Evolutionary conservation across 106 monocot species (phyloP), one percentile per base, ranked within the genome.

Genomic region (Dioscorea alata): DNA sequence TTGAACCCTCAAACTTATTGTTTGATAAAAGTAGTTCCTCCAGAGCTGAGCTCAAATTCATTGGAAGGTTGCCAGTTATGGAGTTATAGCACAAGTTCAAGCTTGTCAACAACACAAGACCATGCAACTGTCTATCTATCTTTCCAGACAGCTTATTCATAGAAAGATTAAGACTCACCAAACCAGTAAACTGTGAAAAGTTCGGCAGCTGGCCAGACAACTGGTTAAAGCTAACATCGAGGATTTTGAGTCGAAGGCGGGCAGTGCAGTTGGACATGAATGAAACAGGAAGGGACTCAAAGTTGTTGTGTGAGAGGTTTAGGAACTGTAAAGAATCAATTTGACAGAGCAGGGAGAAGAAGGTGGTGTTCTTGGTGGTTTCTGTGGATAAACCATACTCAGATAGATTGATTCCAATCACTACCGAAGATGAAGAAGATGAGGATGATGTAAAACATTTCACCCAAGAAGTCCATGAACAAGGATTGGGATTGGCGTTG

Each of bases 151-250:
- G 42, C 12, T 0, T 12, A 35, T 86, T 86, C 53, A 15, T 48
- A 24, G 86, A 82, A 49, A 86, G 50, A 63, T 86, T 76, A 50
- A 86, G 60, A 54, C 34, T 33, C 50, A 73, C 70, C 69, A 86
- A 50, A 69, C 64, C 21, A 12, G 4, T 4, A 34, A 86, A 78
- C 8, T 49, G 53, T 4, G 72, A 50, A 61, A 86, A 57, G 31
- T 33, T 23, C 9, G 68, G 63, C 4, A 86, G 65, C 16, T 2
- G 22, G 18, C 69, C 72, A 4, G 22, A 0, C 20, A 86, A 15
- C 17, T 0, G 16, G 57, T 73, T 86, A 60, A 1, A 58, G 73
- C 86, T 82, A 23, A 86, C 50, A 53, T 86, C 79, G 68, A 86
- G 82, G 48, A 56, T 67, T 28, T 68, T 65, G 52, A 86, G 66